Conservation (phyloP, 2,329 filamentous ascomycete species). For the Colletotrichum phormii region DNA sequence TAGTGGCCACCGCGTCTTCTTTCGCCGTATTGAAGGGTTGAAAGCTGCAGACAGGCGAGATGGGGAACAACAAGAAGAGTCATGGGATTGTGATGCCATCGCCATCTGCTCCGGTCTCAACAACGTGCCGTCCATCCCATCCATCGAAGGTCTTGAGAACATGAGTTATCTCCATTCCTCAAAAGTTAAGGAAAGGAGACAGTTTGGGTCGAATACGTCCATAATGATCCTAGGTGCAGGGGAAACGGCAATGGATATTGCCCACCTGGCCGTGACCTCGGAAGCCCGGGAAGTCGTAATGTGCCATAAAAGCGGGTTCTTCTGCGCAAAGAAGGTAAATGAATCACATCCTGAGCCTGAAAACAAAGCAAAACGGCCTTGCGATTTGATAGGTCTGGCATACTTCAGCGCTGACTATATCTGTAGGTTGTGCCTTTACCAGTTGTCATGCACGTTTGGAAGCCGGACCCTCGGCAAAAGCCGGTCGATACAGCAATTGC, state of each 20-base stretch:
- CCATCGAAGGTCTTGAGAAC: slow-evolving; percentile 51
- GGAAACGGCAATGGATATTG: slow-evolving; percentile 59
- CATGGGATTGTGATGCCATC: slow-evolving; percentile 56
- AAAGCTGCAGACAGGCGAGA: background rate
- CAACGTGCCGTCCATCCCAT: slow-evolving; percentile 52
- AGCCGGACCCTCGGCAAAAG: slow-evolving; percentile 45
- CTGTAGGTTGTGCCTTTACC: slow-evolving; percentile 20
- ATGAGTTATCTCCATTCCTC: slow-evolving; percentile 56
- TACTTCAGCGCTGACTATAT: background rate
- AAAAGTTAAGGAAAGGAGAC: slow-evolving; percentile 52
- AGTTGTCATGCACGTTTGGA: slow-evolving; percentile 10
- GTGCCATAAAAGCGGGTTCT: slow-evolving; percentile 59
- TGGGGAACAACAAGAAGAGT: background rate
- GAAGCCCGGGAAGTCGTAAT: slow-evolving; percentile 54
- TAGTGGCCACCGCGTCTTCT: background rate
- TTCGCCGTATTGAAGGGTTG: slow-evolving; percentile 25
- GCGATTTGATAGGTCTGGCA: background rate
- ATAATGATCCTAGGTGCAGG: slow-evolving; percentile 58
- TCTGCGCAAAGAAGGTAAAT: slow-evolving; percentile 56
- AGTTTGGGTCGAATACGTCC: slow-evolving; percentile 53
- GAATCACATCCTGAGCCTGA: too few relatives aligned
- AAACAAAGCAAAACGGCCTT: background rate
- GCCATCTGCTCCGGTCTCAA: slow-evolving; percentile 59
- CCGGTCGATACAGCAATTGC: slow-evolving; percentile 60
- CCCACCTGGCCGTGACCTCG: slow-evolving; percentile 57